phyloP scores from a whole-genome alignment of 305 asterid species.

The Fraxinus floribunda region DNA sequence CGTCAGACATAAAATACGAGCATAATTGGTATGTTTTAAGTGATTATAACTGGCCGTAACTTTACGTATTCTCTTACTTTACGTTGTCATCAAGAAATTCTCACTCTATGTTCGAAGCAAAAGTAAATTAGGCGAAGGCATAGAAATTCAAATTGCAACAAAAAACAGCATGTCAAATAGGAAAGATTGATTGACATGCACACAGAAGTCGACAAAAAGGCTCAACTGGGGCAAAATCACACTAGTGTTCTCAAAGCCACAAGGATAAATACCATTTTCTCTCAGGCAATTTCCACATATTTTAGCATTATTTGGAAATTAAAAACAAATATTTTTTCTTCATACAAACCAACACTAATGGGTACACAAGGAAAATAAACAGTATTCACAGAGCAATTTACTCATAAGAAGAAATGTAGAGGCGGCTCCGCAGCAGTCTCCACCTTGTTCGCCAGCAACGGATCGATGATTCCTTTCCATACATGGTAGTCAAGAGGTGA shows the following conservation, averaged over 20 bases:
- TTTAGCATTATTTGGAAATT: neutral
- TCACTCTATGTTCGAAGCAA: neutral
- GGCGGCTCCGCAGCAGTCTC: neutral
- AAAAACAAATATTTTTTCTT: too few species aligned
- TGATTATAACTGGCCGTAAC: neutral
- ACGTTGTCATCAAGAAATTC: neutral
- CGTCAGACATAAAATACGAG: neutral
- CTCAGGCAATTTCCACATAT: neutral
- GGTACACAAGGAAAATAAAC: neutral
- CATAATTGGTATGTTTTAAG: too few species aligned
- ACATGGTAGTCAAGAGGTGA: conserved; percentile 43
- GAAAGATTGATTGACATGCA: neutral
- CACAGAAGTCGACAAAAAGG: neutral
- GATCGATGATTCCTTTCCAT: conserved; percentile 67
- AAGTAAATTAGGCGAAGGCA: neutral
- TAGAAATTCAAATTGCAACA: neutral
- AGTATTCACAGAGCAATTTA: neutral
- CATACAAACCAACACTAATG: neutral
- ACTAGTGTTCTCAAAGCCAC: neutral
- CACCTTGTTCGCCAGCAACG: conserved; percentile 34
- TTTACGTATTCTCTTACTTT: neutral
- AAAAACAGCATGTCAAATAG: neutral
- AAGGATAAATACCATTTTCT: neutral
- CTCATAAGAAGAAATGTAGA: conserved; percentile 14
- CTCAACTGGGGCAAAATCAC: neutral